Evolutionary conservation across 176 grass and related monocot species (phyloP), one percentile per base, ranked within the genome.

Genomic region (Alloteropsis semialata): DNA sequence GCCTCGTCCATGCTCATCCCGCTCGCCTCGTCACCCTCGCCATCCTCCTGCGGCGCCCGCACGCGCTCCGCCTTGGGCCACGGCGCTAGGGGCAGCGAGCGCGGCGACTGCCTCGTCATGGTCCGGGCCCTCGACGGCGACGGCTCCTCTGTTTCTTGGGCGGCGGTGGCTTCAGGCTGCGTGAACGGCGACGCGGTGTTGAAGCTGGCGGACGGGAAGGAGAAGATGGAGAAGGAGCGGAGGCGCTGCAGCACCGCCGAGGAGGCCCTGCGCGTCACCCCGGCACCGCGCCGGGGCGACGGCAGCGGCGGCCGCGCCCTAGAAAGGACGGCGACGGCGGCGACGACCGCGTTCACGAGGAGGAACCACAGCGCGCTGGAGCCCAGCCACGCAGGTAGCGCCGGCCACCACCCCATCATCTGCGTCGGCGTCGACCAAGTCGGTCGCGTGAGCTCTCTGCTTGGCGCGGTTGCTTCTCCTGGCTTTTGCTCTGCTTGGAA

Each of bases 1-100:
- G 75, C 84, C 59, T 90, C 88, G 10, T 90, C 88, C 88, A 90
- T 83, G 84, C 80, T 90, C 80, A 90, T 87, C 11, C 74, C 64
- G 49, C 6, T 58, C 45, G 3, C 56, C 4, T 65, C 77, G 0
- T 48, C 74, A 0, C 3, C 50, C 0, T 42, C 60, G 0, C 1
- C 81, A 0, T 72, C 42, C 1, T 55, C 42, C 0, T 55, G 34
- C 17, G 38, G 18, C 53, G 2, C 48, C 38, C 11, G 16, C 12
- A 6, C 29, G 11, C 21, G 72, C 53, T 43, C 71, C 1, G 29
- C 4, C 5, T 32, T 11, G 1, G 69, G 28, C 25, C 28, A 38
- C 21, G 49, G 32, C 8, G 67, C 6, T 5, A 48, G 28, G 11
- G 32, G 42, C 29, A 50, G 43, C 76, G 76, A 19, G 8, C 37